Percentiles rank a stretch among this genome's conserved stretches.
Evolutionary conservation across 768 basidiomycete species (phyloP).

Genomic region (Podaxis sp.): DNA sequence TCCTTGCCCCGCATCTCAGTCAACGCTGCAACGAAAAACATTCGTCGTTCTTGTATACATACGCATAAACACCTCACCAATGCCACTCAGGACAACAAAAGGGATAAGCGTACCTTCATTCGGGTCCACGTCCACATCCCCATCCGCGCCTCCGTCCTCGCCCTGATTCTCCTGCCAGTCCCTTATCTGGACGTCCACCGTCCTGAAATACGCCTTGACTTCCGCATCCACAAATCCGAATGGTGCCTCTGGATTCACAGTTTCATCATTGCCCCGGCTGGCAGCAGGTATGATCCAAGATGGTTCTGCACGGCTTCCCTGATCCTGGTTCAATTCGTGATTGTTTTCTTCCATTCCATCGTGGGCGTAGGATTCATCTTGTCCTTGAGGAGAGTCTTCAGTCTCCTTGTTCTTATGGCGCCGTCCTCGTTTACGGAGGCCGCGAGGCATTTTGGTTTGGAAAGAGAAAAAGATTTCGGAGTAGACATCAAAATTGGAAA

Average conservation of each 20-base stretch:
- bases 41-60: constrained; percentile 51
- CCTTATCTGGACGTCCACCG: constrained; percentile 81
- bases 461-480: not conserved
- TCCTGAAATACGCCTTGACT: constrained; percentile 89
- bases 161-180: constrained; percentile 70
- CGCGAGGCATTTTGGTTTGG: constrained; percentile 54
- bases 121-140: constrained; percentile 47
- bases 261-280: constrained; percentile 25
- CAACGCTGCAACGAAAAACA: constrained; percentile 80
- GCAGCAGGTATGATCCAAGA: constrained; percentile 64
- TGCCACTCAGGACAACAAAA: not conserved
- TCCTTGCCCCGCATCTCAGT: constrained; percentile 86
- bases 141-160: constrained; percentile 32
- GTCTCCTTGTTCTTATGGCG: constrained; percentile 55
- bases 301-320: constrained; percentile 36
- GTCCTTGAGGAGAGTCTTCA: constrained; percentile 15
- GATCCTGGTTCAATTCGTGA: constrained; percentile 15
- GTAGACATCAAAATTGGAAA: constrained; percentile 1
- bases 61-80: not conserved
- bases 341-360: constrained; percentile 7
- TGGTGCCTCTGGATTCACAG: constrained; percentile 60
- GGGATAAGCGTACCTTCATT: constrained; percentile 55
- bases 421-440: constrained; percentile 73
- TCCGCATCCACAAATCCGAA: constrained; percentile 90
- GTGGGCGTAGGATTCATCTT: constrained; percentile 4